Evolutionary conservation across 805 yeast species (phyloP), one percentile per base, ranked within the genome.

Genomic region (Schwanniomyces occidentalis): DNA sequence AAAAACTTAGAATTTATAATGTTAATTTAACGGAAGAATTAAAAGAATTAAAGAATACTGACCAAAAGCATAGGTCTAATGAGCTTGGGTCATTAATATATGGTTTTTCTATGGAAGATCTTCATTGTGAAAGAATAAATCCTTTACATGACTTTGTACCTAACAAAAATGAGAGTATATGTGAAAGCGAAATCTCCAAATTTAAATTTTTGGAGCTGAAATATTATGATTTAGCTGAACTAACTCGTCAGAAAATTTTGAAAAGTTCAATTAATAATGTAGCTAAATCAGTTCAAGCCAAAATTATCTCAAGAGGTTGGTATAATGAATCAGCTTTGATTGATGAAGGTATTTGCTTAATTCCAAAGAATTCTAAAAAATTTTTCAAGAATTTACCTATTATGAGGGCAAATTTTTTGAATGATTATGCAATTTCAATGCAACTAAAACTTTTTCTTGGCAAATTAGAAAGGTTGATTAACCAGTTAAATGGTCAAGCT

Each of bases 401-500:
- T 3, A 58, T 65, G 3, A 46, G 49, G 6, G 33, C 48, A 4
- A 44, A 42, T 1, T 40, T 29, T 1, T 33, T 56, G 1, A 27
- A 30, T 4, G 44, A 44, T 2, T 40, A 44, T 22, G 47, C 52
- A 2, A 45, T 53, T 3, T 48, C 52, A 2, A 43, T 53, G 36
- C 51, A 41, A 28, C 41, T 48, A 16, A 45, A 51, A 20, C 41
- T 49, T n/a, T 39, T 51, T 12, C 34, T 55, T 5, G 54, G 45
- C 7, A 54, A 49, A 27, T 46, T 62, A 7, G 35, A 35, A 4
- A 27, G 25, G 5, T 19, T 64, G 5, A 37, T 49, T 1, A 27
- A 26, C 1, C 66, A 71, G 31, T 54, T 85, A 32, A 78, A 83
- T 44, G 28, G 30, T 0, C 90, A 83, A 40, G 71, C 81, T 0